A percentile compares a stretch with the other conserved stretches of the same genome.
Conservation (phyloP, 2,329 filamentous ascomycete genomes). For the Claviceps quebecensis region DNA sequence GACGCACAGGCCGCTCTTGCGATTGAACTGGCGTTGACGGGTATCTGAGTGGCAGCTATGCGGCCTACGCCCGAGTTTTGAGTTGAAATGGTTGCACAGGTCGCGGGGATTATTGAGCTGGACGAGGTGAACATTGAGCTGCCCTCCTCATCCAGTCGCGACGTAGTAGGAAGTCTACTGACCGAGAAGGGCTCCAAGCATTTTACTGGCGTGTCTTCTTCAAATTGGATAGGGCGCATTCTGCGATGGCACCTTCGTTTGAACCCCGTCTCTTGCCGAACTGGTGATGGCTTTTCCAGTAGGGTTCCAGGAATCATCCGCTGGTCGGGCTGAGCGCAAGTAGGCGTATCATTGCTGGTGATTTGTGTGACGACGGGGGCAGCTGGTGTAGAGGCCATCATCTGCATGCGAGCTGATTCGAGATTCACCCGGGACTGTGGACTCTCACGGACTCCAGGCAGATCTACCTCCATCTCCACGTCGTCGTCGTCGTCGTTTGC, state of each 20-base stretch:
- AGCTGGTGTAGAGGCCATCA: constrained; percentile 7
- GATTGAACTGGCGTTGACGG: neutral
- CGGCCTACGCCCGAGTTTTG: neutral
- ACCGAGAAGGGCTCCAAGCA: neutral
- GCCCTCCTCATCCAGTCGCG: constrained; percentile 6
- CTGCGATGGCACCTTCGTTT: constrained; percentile 8
- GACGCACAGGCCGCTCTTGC: constrained; percentile 8
- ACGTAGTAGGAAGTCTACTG: constrained; percentile 12
- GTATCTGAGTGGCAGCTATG: neutral
- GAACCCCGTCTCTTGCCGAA: neutral
- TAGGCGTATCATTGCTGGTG: constrained; percentile 15
- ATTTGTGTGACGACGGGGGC: neutral
- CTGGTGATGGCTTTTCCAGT: neutral
- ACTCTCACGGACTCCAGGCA: constrained; percentile 16
- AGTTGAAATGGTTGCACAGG: constrained; percentile 5
- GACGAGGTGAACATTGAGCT: constrained; percentile 16
- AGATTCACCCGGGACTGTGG: constrained; percentile 13
- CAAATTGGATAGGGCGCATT: constrained; percentile 15
- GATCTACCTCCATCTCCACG: constrained; percentile 21
- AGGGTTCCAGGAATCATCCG: constrained; percentile 10
- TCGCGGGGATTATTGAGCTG: constrained; percentile 17
- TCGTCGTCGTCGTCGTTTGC: constrained; percentile 6
- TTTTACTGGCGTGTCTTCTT: constrained; percentile 5
- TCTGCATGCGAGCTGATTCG: constrained; percentile 9
- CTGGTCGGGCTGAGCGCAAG: constrained; percentile 19